These are phyloP conservation scores for Puccinia horiana DNA, from an alignment of 1,284 basidiomycete genomes.

Conservation along the genomic window DNA sequence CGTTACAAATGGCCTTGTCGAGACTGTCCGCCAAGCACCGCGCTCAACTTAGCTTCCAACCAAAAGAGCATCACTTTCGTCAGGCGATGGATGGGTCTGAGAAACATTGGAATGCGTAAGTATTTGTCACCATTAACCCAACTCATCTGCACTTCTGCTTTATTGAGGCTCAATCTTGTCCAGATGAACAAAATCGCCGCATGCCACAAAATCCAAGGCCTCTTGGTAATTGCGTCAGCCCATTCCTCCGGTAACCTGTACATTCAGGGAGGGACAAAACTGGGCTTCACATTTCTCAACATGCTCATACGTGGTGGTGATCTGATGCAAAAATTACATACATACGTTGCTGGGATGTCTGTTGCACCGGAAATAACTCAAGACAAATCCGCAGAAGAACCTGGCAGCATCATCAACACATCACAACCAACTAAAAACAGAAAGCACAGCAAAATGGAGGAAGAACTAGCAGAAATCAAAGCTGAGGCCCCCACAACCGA, in stretches of 20 bases:
- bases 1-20: neutral
- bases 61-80: neutral
- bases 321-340: neutral
- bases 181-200: neutral
- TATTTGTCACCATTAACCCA: neutral
- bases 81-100: neutral
- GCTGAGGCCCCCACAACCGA: neutral
- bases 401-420: neutral
- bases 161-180: neutral
- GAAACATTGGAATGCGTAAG: neutral
- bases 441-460: neutral
- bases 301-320: neutral
- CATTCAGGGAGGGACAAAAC: neutral
- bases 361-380: neutral
- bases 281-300: neutral
- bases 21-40: neutral
- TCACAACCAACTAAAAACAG: neutral
- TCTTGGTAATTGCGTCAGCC: neutral
- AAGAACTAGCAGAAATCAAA: neutral
- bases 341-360: constrained; percentile 9
- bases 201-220: neutral
- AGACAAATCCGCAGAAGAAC: neutral
- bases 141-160: no score
- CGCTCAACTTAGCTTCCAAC: neutral
- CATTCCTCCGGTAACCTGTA: neutral